Percentiles rank a stretch among this genome's conserved stretches.
Evolutionary conservation across 116 monocot species (phyloP).

Genomic region (Trichopus zeylanicus): DNA sequence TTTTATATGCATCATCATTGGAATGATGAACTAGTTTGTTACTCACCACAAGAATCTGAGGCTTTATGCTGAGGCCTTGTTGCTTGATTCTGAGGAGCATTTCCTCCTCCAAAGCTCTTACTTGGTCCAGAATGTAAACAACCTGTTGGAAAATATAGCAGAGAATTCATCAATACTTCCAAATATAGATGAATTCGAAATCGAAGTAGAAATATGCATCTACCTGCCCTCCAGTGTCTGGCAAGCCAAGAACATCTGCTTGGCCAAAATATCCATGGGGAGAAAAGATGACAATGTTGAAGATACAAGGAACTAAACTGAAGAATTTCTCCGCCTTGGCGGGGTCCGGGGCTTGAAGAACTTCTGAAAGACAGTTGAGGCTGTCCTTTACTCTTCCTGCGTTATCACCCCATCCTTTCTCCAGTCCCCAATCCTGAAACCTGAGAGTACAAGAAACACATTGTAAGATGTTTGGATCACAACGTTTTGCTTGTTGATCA

Average conservation of each 20-base stretch:
- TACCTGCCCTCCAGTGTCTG: slow-evolving; percentile 93
- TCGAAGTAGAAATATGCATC: not conserved
- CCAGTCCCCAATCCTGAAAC: slow-evolving; percentile 85
- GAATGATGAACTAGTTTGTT: too few relatives aligned
- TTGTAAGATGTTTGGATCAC: not conserved
- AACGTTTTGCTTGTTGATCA: too few relatives aligned
- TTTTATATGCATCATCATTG: too few relatives aligned
- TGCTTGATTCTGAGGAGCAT: slow-evolving; percentile 55
- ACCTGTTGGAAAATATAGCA: slow-evolving; percentile 22
- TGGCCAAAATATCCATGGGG: slow-evolving; percentile 88
- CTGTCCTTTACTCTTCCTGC: slow-evolving; percentile 67
- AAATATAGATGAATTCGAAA: not conserved
- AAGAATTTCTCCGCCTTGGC: slow-evolving; percentile 70
- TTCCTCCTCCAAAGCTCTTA: slow-evolving; percentile 60
- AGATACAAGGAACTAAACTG: slow-evolving; percentile 53
- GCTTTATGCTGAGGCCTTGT: slow-evolving; percentile 38
- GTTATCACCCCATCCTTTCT: slow-evolving; percentile 90
- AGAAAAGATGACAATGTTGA: slow-evolving; percentile 76
- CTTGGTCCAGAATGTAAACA: slow-evolving; percentile 73
- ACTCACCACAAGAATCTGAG: slow-evolving; percentile 66
- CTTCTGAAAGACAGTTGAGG: slow-evolving; percentile 59
- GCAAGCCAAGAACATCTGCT: slow-evolving; percentile 84
- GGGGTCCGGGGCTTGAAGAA: slow-evolving; percentile 84
- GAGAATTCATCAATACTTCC: not conserved
- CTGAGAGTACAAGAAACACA: slow-evolving; percentile 19